Evolutionary conservation across 306 rosid species (phyloP), one percentile per base, ranked within the genome.

Genomic region (Prunus dulcis): DNA sequence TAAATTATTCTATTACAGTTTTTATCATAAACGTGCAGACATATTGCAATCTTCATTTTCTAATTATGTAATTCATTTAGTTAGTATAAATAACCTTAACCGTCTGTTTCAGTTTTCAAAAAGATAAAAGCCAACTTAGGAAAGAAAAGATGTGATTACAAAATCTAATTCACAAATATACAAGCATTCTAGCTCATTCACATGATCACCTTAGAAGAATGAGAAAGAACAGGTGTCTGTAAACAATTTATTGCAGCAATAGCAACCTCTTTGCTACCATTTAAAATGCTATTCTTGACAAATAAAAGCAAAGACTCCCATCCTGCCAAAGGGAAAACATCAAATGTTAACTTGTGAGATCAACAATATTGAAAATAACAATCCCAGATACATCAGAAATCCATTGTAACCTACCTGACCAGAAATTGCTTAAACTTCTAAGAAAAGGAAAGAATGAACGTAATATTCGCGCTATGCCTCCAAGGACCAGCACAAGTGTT

Each of bases 221-320:
- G 97, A 57, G 97, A 92, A 82, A 88, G 83, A 78, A 92, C 85
- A 79, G 93, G 86, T 80, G 90, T 92, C 88, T 92, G 97, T 82
- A 94, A 87, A 81, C 97, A 94, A 80, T 76, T 88, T 81, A 94
- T 86, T 84, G 97, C 97, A 27, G 98, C 98, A 83, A 94, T 91
- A 58, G 98, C 91, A 75, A 92, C 97, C 87, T 94, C 98, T 88
- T 92, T 91, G 79, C 97, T 94, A n/a, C 91, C 91, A 78, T 87
- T 85, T 75, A 84, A 80, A 80, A 85, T 86, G 83, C 97, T 94
- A 82, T 85, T 92, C 71, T 90, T 91, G 73, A 92, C 96, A 84
- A 86, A 94, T 65, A 86, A 90, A 84, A 92, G 90, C 87, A 94
- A 81, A 69, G 94, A 82, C 86, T 94, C 95, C 98, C 98, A 94